A percentile compares a stretch with the other conserved stretches of the same genome.
These are phyloP conservation scores for Thraustotheca clavata DNA, from an alignment of 352 stramenopile genomes.

Conservation along the genomic window DNA sequence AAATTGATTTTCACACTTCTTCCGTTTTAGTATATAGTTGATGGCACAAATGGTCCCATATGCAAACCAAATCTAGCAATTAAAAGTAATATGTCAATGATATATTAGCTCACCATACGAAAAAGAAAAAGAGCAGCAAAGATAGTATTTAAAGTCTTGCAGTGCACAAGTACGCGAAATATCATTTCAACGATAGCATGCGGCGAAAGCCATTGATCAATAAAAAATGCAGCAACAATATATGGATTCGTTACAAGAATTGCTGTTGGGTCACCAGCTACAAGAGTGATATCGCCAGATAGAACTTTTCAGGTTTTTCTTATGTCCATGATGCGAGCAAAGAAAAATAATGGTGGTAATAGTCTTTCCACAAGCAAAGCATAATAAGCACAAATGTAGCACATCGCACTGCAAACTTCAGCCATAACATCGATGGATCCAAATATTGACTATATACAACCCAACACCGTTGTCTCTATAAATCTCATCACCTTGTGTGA, in stretches of 20 bases:
- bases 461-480: neutral
- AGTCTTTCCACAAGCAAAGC: neutral
- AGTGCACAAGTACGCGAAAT: neutral
- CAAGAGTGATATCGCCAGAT: neutral
- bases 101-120: neutral
- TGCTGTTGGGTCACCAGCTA: neutral
- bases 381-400: neutral
- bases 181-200: neutral
- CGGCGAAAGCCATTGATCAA: neutral
- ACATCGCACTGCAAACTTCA: neutral
- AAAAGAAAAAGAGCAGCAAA: neutral
- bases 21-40: neutral
- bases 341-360: neutral
- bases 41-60: neutral
- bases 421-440: neutral
- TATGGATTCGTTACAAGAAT: neutral
- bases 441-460: neutral
- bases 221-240: neutral
- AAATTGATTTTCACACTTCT: neutral
- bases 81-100: neutral
- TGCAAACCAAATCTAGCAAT: neutral
- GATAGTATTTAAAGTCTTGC: neutral
- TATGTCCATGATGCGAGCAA: neutral
- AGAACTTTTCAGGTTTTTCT: neutral
- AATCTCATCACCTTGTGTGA: neutral